Conservation (phyloP, 2,329 filamentous ascomycete genomes). For the Helotiales sp. region DNA sequence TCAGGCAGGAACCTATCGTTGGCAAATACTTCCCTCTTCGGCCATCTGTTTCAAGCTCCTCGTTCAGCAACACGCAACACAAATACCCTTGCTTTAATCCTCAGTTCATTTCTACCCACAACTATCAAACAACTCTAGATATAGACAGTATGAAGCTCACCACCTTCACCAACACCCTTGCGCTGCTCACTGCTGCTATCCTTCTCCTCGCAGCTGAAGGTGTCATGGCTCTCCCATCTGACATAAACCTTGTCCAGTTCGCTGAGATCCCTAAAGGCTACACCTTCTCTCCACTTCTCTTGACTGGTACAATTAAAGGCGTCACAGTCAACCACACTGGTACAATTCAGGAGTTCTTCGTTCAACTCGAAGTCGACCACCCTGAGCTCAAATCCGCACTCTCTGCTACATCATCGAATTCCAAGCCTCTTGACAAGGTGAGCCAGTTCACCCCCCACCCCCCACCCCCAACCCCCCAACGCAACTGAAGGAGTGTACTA, state of each 20-base stretch:
- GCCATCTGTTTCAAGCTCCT: no score
- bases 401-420: no score
- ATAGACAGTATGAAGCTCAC: not conserved
- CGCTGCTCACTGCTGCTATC: not conserved
- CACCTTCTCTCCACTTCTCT: not conserved
- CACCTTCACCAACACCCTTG: not conserved
- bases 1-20: no score
- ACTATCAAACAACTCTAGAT: not conserved
- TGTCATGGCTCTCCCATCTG: not conserved
- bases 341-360: not conserved
- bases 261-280: not conserved
- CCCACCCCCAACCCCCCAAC: no score
- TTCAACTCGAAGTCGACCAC: not conserved
- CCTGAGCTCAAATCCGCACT: not conserved
- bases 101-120: not conserved
- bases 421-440: not conserved
- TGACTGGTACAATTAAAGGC: not conserved
- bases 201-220: not conserved
- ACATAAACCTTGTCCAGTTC: not conserved
- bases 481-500: no score
- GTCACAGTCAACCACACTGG: not conserved
- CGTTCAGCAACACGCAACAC: not conserved
- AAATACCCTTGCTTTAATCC: not conserved
- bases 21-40: no score
- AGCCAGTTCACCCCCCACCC: no score